Percentiles rank a stretch among this genome's conserved stretches.
phyloP scores from a whole-genome alignment of 2,329 filamentous ascomycete species.

The Hypoxylon sp. region DNA sequence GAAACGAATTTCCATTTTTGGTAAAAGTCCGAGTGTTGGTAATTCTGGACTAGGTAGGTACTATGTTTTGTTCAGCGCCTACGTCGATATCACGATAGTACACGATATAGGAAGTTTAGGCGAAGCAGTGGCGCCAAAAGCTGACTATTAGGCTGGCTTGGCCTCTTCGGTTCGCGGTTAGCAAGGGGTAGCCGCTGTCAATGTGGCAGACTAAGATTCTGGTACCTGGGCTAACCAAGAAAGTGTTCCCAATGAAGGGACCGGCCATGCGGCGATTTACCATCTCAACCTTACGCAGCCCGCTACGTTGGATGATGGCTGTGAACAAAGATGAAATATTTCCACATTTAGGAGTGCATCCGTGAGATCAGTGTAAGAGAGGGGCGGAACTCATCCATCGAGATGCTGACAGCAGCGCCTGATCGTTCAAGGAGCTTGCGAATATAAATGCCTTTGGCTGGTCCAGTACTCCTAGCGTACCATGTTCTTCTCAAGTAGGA shows the following conservation, averaged over 20 bases:
- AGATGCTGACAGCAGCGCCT: not conserved
- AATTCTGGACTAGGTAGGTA: conserved; percentile 28
- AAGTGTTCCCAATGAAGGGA: conserved; percentile 6
- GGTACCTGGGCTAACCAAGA: conserved; percentile 31
- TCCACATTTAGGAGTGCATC: not conserved
- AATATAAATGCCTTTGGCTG: not conserved
- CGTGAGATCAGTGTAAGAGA: conserved; percentile 7
- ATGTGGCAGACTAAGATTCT: conserved; percentile 11
- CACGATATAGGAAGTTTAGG: conserved; percentile 12
- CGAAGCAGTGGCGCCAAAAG: conserved; percentile 17
- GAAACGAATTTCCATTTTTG: conserved; percentile 35
- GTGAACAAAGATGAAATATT: not conserved
- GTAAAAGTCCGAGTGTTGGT: conserved; percentile 15
- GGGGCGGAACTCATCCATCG: not conserved
- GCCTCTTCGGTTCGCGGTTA: conserved; percentile 21
- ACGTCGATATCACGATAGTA: conserved; percentile 8
- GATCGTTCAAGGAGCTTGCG: not conserved
- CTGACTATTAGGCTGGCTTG: conserved; percentile 20
- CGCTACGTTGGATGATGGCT: not conserved
- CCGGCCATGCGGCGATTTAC: conserved; percentile 6
- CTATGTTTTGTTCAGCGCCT: conserved; percentile 4
- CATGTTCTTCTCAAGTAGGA: not conserved
- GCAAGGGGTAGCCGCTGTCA: conserved; percentile 19
- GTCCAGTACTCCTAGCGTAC: not conserved
- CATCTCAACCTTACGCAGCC: not conserved